Percentiles rank a stretch among this genome's conserved stretches.
phyloP scores from a whole-genome alignment of 306 rosid species.

The Cucurbita maxima region DNA sequence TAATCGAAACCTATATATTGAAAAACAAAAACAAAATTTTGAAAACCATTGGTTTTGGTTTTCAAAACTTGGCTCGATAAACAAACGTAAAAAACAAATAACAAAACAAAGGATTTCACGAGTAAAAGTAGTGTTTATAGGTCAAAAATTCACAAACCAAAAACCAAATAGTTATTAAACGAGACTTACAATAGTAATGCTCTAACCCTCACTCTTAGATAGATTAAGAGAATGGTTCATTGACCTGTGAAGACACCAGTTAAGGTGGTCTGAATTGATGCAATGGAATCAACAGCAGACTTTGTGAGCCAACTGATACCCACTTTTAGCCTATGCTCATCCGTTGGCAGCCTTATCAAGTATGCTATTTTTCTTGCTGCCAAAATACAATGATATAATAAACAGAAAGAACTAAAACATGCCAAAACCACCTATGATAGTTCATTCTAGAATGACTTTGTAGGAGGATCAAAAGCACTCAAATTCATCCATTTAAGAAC shows the following conservation, averaged over 20 bases:
- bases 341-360: slow-evolving; percentile 83
- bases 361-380: slow-evolving; percentile 94
- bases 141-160: too few relatives aligned
- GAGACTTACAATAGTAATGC: too few relatives aligned
- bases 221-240: not conserved
- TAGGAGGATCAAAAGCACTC: not conserved
- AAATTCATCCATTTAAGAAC: not conserved
- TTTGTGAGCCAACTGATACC: slow-evolving; percentile 93
- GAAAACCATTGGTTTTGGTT: not conserved
- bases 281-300: slow-evolving; percentile 65
- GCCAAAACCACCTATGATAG: not conserved
- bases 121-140: too few relatives aligned
- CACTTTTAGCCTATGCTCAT: slow-evolving; percentile 76
- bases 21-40: not conserved
- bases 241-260: slow-evolving; percentile 38
- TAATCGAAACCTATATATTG: not conserved
- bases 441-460: not conserved
- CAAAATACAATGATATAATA: not conserved
- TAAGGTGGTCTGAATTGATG: slow-evolving; percentile 56
- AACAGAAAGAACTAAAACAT: not conserved
- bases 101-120: too few relatives aligned
- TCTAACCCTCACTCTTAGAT: too few relatives aligned
- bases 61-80: not conserved
- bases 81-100: too few relatives aligned
- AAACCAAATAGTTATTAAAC: too few relatives aligned